Base-by-base conservation (phyloP, 495 filamentous ascomycete genomes). In the Tuber indicum region DNA sequence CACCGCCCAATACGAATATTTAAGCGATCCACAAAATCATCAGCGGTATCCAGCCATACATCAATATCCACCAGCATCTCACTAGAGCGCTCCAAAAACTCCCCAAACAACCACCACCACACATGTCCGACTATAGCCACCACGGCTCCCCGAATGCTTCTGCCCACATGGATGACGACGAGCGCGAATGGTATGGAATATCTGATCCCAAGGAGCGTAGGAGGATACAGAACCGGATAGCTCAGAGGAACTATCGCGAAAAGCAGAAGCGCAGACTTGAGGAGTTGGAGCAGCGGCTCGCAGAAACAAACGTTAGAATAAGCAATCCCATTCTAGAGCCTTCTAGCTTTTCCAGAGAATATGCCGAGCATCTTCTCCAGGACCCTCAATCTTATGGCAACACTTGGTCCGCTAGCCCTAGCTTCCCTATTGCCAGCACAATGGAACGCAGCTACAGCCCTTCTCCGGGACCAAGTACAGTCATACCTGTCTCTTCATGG, bases 141-240 rank as follows among this genome's bases (percentile, higher is more conserved):
- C 43, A 72, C 21, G 58, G 71, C 70, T 78, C 77, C 12, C 73
- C 74, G 3, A 78, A 52, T 19, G 77, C 52, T 6, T 76, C 74
- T 26, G 70, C 77, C 1, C 52, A 16, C 1, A 78, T 52, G 23
- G 77, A 76, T 16, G 78, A 80, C 2, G 76, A 80, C n/a, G 90
- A 92, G 80, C 58, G 58, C 26, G 52, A 70, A 45, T 77, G 71
- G 52, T 85, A 85, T 74, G 83, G 84, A 66, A 72, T 84, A 42
- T 82, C 82, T 12, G 78, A 76, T 39, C 71, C 77, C 1, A n/a
- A 43, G 17, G 80, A 82, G 36, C 62, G 81, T 14, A 79, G 79
- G 19, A 76, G 75, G 23, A 72, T 77, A 1, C 81, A 82, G 66
- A 82, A 82, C 36, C 77, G 81, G 12, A 77, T 77, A 10, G 81